Conservation (phyloP, 2,329 filamentous ascomycete species). For the Magnaporthales sp. region DNA sequence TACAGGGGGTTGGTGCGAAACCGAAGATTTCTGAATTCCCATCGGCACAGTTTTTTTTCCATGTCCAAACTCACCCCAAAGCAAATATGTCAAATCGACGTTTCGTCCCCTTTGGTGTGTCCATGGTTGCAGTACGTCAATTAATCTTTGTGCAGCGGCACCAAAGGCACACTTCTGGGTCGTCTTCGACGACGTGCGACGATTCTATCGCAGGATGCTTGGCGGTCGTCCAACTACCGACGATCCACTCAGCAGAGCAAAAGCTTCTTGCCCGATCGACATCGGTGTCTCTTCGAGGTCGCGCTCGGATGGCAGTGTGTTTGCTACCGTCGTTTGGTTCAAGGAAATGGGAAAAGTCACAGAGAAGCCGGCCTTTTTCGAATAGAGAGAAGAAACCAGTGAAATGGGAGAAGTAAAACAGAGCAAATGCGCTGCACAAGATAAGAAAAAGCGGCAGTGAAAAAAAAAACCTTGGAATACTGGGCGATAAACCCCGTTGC, state of each 20-base stretch:
- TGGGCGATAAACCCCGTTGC: background rate
- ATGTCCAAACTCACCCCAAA: background rate
- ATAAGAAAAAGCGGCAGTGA: background rate
- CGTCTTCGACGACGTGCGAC: background rate
- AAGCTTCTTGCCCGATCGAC: background rate
- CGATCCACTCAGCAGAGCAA: background rate
- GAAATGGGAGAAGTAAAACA: background rate
- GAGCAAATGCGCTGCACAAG: background rate
- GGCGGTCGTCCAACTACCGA: background rate
- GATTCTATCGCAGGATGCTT: background rate
- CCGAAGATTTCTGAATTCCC: background rate
- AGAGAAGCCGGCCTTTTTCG: background rate
- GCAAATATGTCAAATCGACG: slow-evolving; percentile 1
- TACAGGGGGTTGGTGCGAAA: background rate
- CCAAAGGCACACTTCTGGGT: background rate
- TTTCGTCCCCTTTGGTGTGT: background rate
- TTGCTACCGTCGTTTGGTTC: background rate
- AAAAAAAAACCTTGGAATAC: background rate
- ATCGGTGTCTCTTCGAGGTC: background rate
- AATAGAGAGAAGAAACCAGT: background rate
- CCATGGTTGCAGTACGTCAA: background rate
- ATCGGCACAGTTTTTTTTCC: background rate
- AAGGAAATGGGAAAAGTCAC: background rate
- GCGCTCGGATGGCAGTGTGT: background rate
- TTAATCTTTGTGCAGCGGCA: background rate